A percentile compares a stretch with the other conserved stretches of the same genome.
phyloP scores from a whole-genome alignment of 225 moss, liverwort and hornwort genomes.

The Climacium dendroides region DNA sequence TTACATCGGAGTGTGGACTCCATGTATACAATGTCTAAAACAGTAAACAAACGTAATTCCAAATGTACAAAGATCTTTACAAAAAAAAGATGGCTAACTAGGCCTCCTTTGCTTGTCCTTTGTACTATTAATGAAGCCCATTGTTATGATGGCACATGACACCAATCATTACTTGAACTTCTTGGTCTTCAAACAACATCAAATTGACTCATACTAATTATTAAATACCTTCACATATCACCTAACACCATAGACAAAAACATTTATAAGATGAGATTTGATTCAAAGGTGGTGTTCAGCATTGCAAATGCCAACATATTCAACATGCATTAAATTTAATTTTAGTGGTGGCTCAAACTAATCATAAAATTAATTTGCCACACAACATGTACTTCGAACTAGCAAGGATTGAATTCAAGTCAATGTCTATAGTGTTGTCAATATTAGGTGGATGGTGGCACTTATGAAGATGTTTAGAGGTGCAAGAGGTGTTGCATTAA shows the following conservation, averaged over 20 bases:
- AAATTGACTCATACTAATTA: background rate
- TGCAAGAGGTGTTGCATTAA: accelerated
- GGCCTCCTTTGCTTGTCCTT: accelerated
- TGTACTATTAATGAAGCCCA: too few relatives aligned
- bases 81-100: background rate
- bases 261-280: background rate
- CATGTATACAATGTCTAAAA: background rate
- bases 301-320: background rate
- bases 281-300: background rate
- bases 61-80: background rate
- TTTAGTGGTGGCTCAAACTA: background rate
- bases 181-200: background rate
- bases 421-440: background rate
- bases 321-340: background rate
- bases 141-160: background rate
- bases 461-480: background rate
- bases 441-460: background rate
- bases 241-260: background rate
- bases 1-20: accelerated
- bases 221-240: background rate
- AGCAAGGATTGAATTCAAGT: accelerated
- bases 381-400: background rate
- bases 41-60: background rate
- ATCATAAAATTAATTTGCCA: background rate
- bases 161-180: background rate